Evolutionary conservation across 352 stramenopile species (phyloP), one percentile per base, ranked within the genome.

Genomic region (Globisporangium nodosum): DNA sequence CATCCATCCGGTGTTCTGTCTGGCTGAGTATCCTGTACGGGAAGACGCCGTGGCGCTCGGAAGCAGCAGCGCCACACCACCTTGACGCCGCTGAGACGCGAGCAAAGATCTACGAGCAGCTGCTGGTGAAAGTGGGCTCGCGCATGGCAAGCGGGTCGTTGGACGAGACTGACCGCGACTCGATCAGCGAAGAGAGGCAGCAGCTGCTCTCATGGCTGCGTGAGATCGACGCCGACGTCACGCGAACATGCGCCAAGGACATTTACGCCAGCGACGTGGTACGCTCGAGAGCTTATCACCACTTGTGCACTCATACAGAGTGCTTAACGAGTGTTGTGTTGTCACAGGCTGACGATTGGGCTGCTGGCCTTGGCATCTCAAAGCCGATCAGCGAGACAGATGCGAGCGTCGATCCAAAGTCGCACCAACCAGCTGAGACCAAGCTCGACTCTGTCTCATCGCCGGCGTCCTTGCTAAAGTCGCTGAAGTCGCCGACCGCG

Each of bases 141-240:
- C 70, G 75, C 13, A 64, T 90, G 56, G 58, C 64, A 21, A 71
- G 81, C 16, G 48, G 61, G 7, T 54, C 67, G 18, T 37, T 71
- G 20, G 12, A 31, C 18, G 49, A 18, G 30, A 21, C 21, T 12
- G 35, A 48, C 1, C 42, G 16, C 24, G 33, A 52, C 33, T 51
- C 51, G 21, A 55, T 63, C 15, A 73, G 68, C 56, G 68, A 81
- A 52, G 78, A 90, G 35, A 68, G 77, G 27, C 40, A 69, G 16
- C 77, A 83, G n/a, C 62, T 88, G 15, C 62, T 85, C 13, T 63
- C 73, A 27, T 93, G 81, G 84, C 76, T 93, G 9, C 77, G 78
- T 18, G 81, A 93, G 65, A 93, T 93, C 43, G 84, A 93, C 56
- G 76, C 91, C 12, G 84, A 93, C 62, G 84, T 93, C 20, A 72